phyloP scores from a whole-genome alignment of 441 rosid species.

The Biscutella laevigata region DNA sequence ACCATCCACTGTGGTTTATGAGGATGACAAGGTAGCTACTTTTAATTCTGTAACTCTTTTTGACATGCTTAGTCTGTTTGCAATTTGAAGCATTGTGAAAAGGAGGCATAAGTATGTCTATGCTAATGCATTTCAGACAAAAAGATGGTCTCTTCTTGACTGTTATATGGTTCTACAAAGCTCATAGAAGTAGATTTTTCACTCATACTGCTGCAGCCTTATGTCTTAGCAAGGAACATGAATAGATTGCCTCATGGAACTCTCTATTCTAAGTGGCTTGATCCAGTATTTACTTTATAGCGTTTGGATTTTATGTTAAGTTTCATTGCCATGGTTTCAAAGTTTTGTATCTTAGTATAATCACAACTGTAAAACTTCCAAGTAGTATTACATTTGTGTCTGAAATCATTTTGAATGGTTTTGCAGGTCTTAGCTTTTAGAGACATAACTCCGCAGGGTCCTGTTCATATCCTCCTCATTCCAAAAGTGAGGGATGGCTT shows the following conservation, averaged over 20 bases:
- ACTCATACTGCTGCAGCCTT: neutral
- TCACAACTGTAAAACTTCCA: too few species aligned
- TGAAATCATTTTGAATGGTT: too few species aligned
- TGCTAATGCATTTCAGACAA: neutral
- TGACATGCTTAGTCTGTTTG: neutral
- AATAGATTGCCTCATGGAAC: neutral
- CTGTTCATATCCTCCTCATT: too few species aligned
- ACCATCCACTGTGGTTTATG: too few species aligned
- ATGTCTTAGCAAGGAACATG: neutral
- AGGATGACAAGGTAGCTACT: too few species aligned
- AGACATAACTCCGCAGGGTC: too few species aligned
- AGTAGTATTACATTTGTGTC: too few species aligned
- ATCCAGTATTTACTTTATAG: neutral
- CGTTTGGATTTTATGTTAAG: neutral
- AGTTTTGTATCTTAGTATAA: neutral
- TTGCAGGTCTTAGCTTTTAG: conserved; percentile 76
- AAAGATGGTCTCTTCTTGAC: neutral
- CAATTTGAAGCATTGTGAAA: neutral
- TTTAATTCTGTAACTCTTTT: neutral
- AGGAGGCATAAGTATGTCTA: neutral
- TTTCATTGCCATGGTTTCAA: neutral
- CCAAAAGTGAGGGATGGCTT: conserved; percentile 76
- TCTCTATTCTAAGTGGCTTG: neutral
- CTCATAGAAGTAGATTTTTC: neutral
- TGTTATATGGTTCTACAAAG: neutral